These are phyloP conservation scores for Psilocybe cubensis DNA, from an alignment of 768 basidiomycete species.

Conservation along the genomic window DNA sequence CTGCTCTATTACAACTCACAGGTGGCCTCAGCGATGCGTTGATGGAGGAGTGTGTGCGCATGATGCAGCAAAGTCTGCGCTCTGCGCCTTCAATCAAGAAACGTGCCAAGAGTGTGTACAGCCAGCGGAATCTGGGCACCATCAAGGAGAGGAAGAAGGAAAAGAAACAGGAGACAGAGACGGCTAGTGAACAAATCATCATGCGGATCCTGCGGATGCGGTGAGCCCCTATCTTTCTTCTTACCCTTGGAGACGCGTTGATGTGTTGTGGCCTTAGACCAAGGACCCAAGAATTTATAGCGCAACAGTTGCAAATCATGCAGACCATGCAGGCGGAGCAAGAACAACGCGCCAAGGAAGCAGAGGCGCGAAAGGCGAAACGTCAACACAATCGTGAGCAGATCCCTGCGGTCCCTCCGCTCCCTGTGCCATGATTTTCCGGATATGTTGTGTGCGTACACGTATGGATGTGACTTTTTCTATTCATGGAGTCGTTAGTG, in stretches of 20 bases:
- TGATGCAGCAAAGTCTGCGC: constrained; percentile 89
- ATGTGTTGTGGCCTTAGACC: constrained; percentile 46
- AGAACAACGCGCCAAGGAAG: constrained; percentile 68
- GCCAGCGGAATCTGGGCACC: constrained; percentile 93
- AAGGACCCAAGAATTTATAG: constrained; percentile 83
- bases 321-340: constrained; percentile 83
- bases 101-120: constrained; percentile 90
- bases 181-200: constrained; percentile 86
- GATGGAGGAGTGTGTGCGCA: constrained; percentile 95
- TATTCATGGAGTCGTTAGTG: neutral
- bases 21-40: constrained; percentile 62
- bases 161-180: constrained; percentile 82
- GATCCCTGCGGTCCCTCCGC: constrained; percentile 41
- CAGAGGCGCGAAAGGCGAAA: constrained; percentile 60
- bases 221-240: constrained; percentile 38
- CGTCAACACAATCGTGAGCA: constrained; percentile 42
- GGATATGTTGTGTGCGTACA: neutral
- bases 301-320: constrained; percentile 85
- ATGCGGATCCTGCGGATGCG: constrained; percentile 95
- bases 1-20: constrained; percentile 1
- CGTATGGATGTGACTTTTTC: neutral
- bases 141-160: constrained; percentile 94
- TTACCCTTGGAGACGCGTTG: constrained; percentile 3
- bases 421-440: constrained; percentile 27
- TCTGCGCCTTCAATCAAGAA: constrained; percentile 79